Evolutionary conservation across 257 asterid species (phyloP), one percentile per base, ranked within the genome.

Genomic region (Mitragyna speciosa): DNA sequence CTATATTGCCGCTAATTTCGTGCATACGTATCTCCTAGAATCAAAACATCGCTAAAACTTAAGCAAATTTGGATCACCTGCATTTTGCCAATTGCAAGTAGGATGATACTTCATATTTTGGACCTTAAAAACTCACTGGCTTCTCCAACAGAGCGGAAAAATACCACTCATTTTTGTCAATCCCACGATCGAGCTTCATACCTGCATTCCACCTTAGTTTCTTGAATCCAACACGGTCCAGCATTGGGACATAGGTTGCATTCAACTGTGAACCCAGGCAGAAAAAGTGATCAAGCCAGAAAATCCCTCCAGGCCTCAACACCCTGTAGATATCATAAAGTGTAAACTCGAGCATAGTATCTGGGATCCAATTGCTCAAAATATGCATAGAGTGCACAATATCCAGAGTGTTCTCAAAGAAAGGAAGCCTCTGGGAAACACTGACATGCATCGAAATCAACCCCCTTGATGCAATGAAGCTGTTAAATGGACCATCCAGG

Each of bases 221-320:
- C 79, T 59, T 85, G 85, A 91, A 89, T 31, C 96, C 94, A 31
- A 88, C 88, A 0, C 87, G 81, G 8, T 85, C 83, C 4, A 85
- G 48, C 90, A 90, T 79, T 0, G 93, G 92, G 48, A 85, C 88
- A 16, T 90, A 87, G 7, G 92, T 85, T 7, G 67, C 70, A 61
- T 89, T 90, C 73, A 88, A 65, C 90, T 89, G 92, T 36, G 90
- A 79, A 11, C 94, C 89, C 12, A 81, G 47, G 79, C 91, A 90
- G 87, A 91, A 91, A 51, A 91, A 91, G 7, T 87, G 84, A 72
- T 91, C 96, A 1, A 91, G 86, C 92, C 94, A 88, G 79, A 91
- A 88, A 8, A 91, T 68, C 2, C 92, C 96, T 4, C 94, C 92
- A 5, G 91, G 93, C 81, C 91, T 90, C 76, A 91, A 45, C 81